Base-by-base conservation (phyloP, 2,329 filamentous ascomycete genomes). In the Huntiella savannae region DNA sequence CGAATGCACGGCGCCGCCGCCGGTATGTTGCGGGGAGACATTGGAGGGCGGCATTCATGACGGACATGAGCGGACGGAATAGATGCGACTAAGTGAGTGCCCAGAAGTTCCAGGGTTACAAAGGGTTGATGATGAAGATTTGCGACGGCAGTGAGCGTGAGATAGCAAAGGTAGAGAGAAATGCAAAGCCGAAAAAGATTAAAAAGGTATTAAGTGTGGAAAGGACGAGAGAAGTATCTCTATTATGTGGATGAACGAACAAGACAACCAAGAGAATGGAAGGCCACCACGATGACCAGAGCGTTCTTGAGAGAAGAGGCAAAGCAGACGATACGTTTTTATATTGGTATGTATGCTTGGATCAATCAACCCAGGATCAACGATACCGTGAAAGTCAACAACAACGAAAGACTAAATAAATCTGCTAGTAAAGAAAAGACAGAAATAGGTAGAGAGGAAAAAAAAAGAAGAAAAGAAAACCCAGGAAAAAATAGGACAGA, bases 1-100 rank as follows among this genome's bases (percentile, higher is more conserved):
- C 11, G 15, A 52, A 33, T 10, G 46, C 47, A 15, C 46, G 48
- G 22, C 46, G 44, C 33, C 43, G 40, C 42, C 49, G 43, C 13
- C 50, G 50, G 40, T 44, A 43, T 34, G 39, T 33, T 13, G 33
- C 38, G 15, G 28, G 46, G 36, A 45, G 13, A 36, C 43, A 51
- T 13, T 38, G 35, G 2, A 43, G 39, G 12, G 28, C 13, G 22
- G 22, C 40, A 22, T 33, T 45, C 49, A 51, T 51, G 28, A 15
- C 43, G 40, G 6, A 10, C 12, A 5, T 17, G n/a, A 13, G 8
- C 32, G 34, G 2, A 7, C 13, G 22, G 2, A 28, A 28, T 28
- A 28, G 4, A 19, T 19, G 17, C 17, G 17, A 19, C 5, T 19
- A 19, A 19, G 17, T 19, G 4, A 17, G 17, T 19, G 17, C 17